Percentiles rank a stretch among this genome's conserved stretches.
Evolutionary conservation across 2,329 filamentous ascomycete genomes (phyloP).

Genomic region (Botrytis deweyae): DNA sequence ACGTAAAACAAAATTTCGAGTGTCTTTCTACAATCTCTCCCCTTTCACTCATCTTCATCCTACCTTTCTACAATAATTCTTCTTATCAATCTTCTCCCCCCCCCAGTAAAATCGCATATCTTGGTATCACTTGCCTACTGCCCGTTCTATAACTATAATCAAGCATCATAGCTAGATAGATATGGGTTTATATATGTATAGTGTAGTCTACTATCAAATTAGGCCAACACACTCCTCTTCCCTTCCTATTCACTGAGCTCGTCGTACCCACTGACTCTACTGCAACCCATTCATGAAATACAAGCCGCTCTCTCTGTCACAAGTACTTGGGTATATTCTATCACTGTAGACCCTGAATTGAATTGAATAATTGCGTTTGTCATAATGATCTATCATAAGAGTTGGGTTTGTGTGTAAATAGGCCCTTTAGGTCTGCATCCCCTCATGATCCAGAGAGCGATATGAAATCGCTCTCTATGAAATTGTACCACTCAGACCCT

Average conservation of each 20-base stretch:
- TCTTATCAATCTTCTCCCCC: constrained; percentile 58
- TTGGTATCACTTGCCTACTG: constrained; percentile 47
- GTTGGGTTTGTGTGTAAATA: too few relatives aligned
- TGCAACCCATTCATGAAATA: background rate
- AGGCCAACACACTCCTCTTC: constrained; percentile 57
- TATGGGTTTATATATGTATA: constrained; percentile 55
- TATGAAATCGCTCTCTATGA: too few relatives aligned
- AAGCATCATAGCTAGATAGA: constrained; percentile 59
- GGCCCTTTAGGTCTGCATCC: too few relatives aligned
- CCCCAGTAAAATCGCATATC: constrained; percentile 57
- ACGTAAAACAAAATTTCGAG: constrained; percentile 3
- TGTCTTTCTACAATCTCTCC: background rate
- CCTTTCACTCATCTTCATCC: constrained; percentile 22
- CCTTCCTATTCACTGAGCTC: constrained; percentile 27
- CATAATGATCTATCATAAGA: too few relatives aligned
- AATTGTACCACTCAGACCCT: too few relatives aligned
- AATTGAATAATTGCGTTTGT: too few relatives aligned
- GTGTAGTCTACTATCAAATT: constrained; percentile 62
- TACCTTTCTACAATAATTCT: constrained; percentile 30
- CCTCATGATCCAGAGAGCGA: too few relatives aligned
- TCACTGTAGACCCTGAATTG: background rate
- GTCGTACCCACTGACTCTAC: constrained; percentile 5
- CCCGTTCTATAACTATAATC: constrained; percentile 52
- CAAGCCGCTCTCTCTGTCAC: background rate
- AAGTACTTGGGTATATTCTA: background rate